Conservation (phyloP, 176 grass and related monocot species). For the Rhynchospora breviuscula region DNA sequence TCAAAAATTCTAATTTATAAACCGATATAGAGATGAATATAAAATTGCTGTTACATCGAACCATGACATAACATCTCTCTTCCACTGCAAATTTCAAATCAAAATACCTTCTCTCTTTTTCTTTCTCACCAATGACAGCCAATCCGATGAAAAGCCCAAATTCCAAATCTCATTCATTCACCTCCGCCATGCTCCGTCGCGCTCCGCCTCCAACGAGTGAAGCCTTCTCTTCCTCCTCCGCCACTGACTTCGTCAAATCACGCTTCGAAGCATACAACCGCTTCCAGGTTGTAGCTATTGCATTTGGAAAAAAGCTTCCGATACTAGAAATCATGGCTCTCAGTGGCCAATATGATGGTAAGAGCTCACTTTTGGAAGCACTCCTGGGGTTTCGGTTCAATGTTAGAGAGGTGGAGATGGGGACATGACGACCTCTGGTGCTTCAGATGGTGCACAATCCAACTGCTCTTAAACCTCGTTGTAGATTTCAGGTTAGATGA, state of each 20-base stretch:
- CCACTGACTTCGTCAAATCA: constrained; percentile 66
- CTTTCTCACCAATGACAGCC: constrained; percentile 41
- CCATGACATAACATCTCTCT: neutral
- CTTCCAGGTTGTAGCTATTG: constrained; percentile 80
- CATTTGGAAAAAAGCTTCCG: constrained; percentile 90
- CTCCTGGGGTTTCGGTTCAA: constrained; percentile 97
- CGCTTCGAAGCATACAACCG: constrained; percentile 98
- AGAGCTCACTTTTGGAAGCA: constrained; percentile 88
- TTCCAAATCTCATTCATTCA: constrained; percentile 25
- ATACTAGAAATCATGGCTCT: constrained; percentile 95
- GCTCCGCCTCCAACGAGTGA: neutral
- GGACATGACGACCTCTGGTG: constrained; percentile 84
- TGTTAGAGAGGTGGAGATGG: constrained; percentile 98
- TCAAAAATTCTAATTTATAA: neutral
- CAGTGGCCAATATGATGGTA: constrained; percentile 83
- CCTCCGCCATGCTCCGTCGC: constrained; percentile 30
- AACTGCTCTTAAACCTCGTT: constrained; percentile 76
- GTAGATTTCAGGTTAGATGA: constrained; percentile 91
- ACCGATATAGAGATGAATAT: neutral
- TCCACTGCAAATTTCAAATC: constrained; percentile 50
- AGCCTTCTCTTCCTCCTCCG: constrained; percentile 17
- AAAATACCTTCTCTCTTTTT: constrained; percentile 9
- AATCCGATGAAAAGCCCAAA: constrained; percentile 43
- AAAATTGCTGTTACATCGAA: neutral
- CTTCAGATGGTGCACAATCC: constrained; percentile 98